phyloP scores from a whole-genome alignment of 2,329 filamentous ascomycete species.

The Xylaria digitata region DNA sequence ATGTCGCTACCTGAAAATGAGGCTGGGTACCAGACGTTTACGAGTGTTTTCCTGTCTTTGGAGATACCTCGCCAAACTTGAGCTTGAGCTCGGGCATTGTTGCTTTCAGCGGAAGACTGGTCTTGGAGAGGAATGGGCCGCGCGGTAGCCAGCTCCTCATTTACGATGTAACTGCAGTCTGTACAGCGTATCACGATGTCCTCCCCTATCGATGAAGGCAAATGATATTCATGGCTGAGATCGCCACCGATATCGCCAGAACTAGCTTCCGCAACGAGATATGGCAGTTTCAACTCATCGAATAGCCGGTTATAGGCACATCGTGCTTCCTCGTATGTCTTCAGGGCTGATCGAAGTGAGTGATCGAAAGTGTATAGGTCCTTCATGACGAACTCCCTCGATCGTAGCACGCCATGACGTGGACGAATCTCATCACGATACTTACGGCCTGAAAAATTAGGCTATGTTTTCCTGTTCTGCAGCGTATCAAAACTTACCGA shows the following conservation, averaged over 20 bases:
- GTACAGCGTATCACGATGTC: conserved; percentile 84
- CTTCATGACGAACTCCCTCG: conserved; percentile 97
- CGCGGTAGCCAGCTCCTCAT: conserved; percentile 82
- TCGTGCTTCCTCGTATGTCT: conserved; percentile 82
- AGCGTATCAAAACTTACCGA: conserved; percentile 66
- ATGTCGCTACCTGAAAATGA: conserved; percentile 51
- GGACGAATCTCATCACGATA: conserved; percentile 94
- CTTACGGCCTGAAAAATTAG: conserved; percentile 73
- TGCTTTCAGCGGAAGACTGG: not conserved
- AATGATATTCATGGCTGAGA: conserved; percentile 94
- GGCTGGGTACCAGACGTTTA: conserved; percentile 75
- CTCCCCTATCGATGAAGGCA: conserved; percentile 82
- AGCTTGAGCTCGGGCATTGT: conserved; percentile 8
- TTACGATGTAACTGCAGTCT: conserved; percentile 80
- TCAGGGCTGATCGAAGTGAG: conserved; percentile 73
- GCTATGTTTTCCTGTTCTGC: no score
- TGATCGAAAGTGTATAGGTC: conserved; percentile 96
- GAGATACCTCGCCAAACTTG: conserved; percentile 72
- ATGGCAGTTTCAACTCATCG: conserved; percentile 82
- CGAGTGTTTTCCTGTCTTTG: conserved; percentile 72
- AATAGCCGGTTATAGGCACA: conserved; percentile 81
- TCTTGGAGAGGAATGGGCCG: conserved; percentile 31
- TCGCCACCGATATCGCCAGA: conserved; percentile 97
- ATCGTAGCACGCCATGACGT: conserved; percentile 85
- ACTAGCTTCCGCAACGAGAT: conserved; percentile 86